A percentile compares a stretch with the other conserved stretches of the same genome.
These are phyloP conservation scores for Candolleomyces aberdarensis DNA, from an alignment of 768 basidiomycete species.

Conservation along the genomic window DNA sequence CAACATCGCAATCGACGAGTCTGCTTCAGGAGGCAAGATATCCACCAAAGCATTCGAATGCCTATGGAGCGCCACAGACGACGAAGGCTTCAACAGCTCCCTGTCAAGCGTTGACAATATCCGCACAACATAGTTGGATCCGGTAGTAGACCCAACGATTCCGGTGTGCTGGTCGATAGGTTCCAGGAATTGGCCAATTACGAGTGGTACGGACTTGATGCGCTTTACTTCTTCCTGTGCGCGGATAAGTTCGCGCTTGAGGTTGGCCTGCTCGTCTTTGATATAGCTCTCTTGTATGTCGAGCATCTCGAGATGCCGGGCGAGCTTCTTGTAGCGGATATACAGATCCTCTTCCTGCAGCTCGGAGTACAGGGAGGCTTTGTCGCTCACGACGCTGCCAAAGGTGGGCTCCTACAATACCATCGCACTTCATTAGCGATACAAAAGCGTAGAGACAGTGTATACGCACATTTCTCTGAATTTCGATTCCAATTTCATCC, in stretches of 20 bases:
- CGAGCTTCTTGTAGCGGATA: slow-evolving; percentile 95
- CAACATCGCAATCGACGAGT: slow-evolving; percentile 95
- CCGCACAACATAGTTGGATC: slow-evolving; percentile 96
- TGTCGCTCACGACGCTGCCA: slow-evolving; percentile 84
- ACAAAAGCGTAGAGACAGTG: background rate
- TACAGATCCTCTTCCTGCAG: slow-evolving; percentile 93
- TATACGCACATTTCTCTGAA: slow-evolving; percentile 69
- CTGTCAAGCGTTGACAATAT: slow-evolving; percentile 96
- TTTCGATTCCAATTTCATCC: slow-evolving; percentile 89
- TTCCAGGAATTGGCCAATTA: slow-evolving; percentile 99
- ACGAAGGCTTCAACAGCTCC: slow-evolving; percentile 94
- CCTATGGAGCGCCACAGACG: slow-evolving; percentile 96
- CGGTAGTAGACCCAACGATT: slow-evolving; percentile 97
- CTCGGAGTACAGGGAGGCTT: slow-evolving; percentile 81
- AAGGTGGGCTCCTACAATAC: slow-evolving; percentile 81
- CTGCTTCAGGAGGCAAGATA: slow-evolving; percentile 97
- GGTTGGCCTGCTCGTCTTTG: slow-evolving; percentile 96
- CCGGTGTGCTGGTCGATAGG: slow-evolving; percentile 97
- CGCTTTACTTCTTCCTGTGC: slow-evolving; percentile 99
- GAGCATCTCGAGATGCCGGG: slow-evolving; percentile 92
- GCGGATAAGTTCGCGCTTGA: slow-evolving; percentile 96
- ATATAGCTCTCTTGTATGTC: slow-evolving; percentile 95
- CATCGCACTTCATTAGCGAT: background rate
- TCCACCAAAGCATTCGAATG: slow-evolving; percentile 99
- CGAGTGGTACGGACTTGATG: slow-evolving; percentile 96